Percentiles rank a stretch among this genome's conserved stretches.
Evolutionary conservation across 2,329 filamentous ascomycete genomes (phyloP).

Genomic region (Aspergillus melleus): DNA sequence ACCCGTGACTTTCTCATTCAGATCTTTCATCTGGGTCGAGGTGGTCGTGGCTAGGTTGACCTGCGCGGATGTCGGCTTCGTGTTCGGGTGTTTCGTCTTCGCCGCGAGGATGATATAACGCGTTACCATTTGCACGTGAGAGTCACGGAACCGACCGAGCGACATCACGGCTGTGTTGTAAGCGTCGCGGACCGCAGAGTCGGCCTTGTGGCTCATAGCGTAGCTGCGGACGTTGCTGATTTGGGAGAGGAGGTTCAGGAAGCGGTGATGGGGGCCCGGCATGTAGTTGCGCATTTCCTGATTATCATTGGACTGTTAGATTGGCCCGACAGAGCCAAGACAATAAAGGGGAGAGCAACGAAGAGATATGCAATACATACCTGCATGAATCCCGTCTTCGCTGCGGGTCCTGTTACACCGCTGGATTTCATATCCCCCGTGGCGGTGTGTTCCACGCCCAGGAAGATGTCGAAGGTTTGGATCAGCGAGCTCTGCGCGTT

Average conservation of each 20-base stretch:
- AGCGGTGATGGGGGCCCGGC: constrained; percentile 54
- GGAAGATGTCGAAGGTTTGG: constrained; percentile 55
- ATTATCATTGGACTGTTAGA: background rate
- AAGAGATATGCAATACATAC: constrained; percentile 18
- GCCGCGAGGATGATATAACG: constrained; percentile 54
- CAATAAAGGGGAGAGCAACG: background rate
- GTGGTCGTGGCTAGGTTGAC: constrained; percentile 50
- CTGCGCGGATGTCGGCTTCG: constrained; percentile 17
- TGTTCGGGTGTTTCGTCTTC: constrained; percentile 17
- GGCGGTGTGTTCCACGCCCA: constrained; percentile 51
- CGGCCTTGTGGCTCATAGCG: constrained; percentile 35
- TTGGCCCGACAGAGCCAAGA: background rate
- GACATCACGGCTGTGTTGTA: constrained; percentile 50
- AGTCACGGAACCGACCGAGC: constrained; percentile 50
- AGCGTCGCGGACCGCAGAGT: constrained; percentile 39
- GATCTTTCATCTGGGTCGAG: constrained; percentile 33
- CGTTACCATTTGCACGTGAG: constrained; percentile 55
- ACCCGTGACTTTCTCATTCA: constrained; percentile 30
- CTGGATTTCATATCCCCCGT: constrained; percentile 33
- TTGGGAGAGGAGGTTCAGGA: constrained; percentile 48
- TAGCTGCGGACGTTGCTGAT: constrained; percentile 50
- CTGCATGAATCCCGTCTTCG: constrained; percentile 30
- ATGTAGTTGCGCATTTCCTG: constrained; percentile 57
- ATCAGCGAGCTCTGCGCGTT: constrained; percentile 58
- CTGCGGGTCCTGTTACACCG: constrained; percentile 15